Evolutionary conservation across 164 flowering plant species (phyloP).

Genomic region (Saururus chinensis): DNA sequence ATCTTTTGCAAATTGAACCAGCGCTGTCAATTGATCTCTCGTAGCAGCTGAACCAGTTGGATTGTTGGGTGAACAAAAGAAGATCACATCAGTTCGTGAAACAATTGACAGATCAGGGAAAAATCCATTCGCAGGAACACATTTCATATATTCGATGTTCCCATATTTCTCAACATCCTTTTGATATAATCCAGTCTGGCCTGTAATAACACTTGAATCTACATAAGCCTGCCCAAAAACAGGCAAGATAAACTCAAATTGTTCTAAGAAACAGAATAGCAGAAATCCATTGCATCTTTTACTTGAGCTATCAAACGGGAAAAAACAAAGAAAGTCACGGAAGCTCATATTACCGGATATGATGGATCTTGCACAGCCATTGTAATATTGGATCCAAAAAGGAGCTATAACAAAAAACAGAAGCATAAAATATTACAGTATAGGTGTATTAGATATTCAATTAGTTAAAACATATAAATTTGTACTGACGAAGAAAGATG

Average conservation of each 20-base stretch:
- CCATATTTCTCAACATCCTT: slow-evolving; percentile 63
- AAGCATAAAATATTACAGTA: too few relatives aligned
- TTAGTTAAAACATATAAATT: not conserved
- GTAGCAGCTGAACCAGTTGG: slow-evolving; percentile 93
- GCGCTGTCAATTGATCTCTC: slow-evolving; percentile 57
- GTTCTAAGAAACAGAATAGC: not conserved
- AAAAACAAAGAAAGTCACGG: not conserved
- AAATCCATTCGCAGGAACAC: slow-evolving; percentile 79
- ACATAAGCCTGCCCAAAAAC: slow-evolving; percentile 66
- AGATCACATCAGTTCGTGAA: slow-evolving; percentile 68
- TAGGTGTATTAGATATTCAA: too few relatives aligned
- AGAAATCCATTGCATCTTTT: not conserved
- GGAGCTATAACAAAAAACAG: slow-evolving; percentile 31
- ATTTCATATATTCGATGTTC: slow-evolving; percentile 91
- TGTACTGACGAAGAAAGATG: not conserved
- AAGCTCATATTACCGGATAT: slow-evolving; percentile 55
- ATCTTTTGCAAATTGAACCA: slow-evolving; percentile 79
- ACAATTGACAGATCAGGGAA: slow-evolving; percentile 74
- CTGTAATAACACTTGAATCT: slow-evolving; percentile 91
- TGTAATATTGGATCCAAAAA: slow-evolving; percentile 72
- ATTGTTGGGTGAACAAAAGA: slow-evolving; percentile 95
- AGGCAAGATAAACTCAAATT: not conserved
- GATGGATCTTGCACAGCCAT: slow-evolving; percentile 97
- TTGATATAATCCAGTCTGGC: slow-evolving; percentile 80
- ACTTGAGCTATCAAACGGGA: not conserved